Evolutionary conservation across 2,329 filamentous ascomycete species (phyloP), one percentile per base, ranked within the genome.

Genomic region (Botrytis squamosa): DNA sequence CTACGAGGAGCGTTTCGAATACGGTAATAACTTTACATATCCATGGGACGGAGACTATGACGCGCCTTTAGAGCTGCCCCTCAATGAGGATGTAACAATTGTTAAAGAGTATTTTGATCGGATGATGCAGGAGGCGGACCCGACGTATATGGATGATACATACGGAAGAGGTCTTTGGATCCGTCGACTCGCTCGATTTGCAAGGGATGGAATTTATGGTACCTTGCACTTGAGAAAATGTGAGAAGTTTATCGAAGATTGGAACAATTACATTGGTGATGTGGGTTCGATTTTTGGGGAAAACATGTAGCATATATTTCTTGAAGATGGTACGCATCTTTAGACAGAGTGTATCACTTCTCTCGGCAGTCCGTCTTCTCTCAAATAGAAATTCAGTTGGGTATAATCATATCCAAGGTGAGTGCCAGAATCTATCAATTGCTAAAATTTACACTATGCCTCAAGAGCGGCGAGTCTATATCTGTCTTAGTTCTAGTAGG

Each of bases 261-360:
- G 60, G 60, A 16, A 63, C 3, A 29, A n/a, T 9, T 42, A 42
- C 0, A 63, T 16, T 38, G 12, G 25, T 9, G 83, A 84, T 25
- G 83, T 83, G 10, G 84, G 84, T 22, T 84, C 83, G 6, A 33
- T 57, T 18, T 57, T 29, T 33, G n/a, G n/a, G 14, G n/a, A 33
- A 29, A 8, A 14, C 7, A 1, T 55, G 12, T 57, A 33, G 18
- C n/a, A 57, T 18, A 57, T 16, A 18, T 57, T 33, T 7, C 52
- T 4, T 57, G n/a, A 33, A 18, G 14, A 57, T 18, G 3, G n/a
- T 33, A 33, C 6, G 16, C 14, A 57, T 29, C 52, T 57, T 57
- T 57, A 33, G n/a, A 46, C 22, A 20, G 8, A 46, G 20, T 46
- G 2, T 22, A 46, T 46, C 42, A 44, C 42, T 44, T 44, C 42